Evolutionary conservation across 208 protist genomes (phyloP).

Genomic region (Phytomonas sp.): DNA sequence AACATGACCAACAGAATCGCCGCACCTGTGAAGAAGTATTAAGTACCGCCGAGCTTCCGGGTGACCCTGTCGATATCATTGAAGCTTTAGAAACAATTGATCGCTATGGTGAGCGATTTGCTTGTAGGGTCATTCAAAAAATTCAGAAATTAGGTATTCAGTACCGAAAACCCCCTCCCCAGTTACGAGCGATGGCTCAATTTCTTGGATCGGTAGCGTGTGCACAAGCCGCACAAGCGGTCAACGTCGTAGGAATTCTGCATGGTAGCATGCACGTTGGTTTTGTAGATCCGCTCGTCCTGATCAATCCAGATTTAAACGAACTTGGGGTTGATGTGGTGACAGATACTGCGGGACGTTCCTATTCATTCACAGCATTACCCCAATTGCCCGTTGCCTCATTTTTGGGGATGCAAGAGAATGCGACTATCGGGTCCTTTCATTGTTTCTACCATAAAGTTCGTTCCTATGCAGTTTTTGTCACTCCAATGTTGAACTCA

Average conservation of each 20-base stretch:
- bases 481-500: slow-evolving; percentile 22
- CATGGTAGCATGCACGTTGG: slow-evolving; percentile 37
- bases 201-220: slow-evolving; percentile 21
- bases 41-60: slow-evolving; percentile 56
- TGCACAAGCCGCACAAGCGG: slow-evolving; percentile 34
- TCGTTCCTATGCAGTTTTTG: slow-evolving; percentile 58
- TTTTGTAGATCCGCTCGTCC: slow-evolving; percentile 30
- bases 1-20: slow-evolving; percentile 36
- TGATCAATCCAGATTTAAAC: slow-evolving; percentile 37
- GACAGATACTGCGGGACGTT: slow-evolving; percentile 33
- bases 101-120: slow-evolving; percentile 52
- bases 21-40: slow-evolving; percentile 61
- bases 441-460: slow-evolving; percentile 59
- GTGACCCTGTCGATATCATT: slow-evolving; percentile 61
- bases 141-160: slow-evolving; percentile 31
- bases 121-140: slow-evolving; percentile 44
- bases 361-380: slow-evolving; percentile 28
- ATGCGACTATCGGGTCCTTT: slow-evolving; percentile 36
- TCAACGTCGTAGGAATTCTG: slow-evolving; percentile 51
- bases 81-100: slow-evolving; percentile 64
- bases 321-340: slow-evolving; percentile 35
- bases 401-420: slow-evolving; percentile 48
- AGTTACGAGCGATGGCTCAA: slow-evolving; percentile 22
- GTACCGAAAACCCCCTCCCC: slow-evolving; percentile 29
- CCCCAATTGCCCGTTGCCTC: slow-evolving; percentile 48